Conservation (phyloP, 768 basidiomycete species). For the Lactifluus hygrophoroides region DNA sequence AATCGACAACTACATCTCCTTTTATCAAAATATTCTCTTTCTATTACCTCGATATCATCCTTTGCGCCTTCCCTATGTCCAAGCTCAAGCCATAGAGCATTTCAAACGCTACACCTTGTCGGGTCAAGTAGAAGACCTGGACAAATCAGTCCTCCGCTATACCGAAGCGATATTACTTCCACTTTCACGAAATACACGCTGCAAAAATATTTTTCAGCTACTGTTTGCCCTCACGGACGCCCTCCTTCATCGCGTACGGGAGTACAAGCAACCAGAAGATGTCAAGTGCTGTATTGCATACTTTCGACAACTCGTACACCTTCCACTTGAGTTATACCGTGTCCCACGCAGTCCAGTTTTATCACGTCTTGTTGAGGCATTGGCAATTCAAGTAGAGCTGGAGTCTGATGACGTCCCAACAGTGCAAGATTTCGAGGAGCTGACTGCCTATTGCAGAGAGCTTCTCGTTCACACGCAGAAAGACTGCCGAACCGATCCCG, state of each 20-base stretch:
- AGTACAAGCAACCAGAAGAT: not conserved
- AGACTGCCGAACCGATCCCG: not conserved
- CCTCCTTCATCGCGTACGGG: not conserved
- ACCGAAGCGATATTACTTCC: not conserved
- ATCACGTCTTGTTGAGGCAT: not conserved
- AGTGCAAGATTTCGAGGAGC: not conserved
- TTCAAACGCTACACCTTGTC: not conserved
- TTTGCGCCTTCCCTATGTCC: not conserved
- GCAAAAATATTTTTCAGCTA: not conserved
- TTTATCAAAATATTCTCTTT: not conserved
- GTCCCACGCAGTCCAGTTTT: not conserved
- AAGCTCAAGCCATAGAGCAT: not conserved
- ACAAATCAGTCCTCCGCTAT: not conserved
- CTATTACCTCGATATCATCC: not conserved
- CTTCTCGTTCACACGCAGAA: not conserved
- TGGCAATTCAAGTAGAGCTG: not conserved
- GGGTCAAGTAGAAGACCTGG: not conserved
- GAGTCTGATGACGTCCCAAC: not conserved
- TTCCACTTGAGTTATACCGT: no score
- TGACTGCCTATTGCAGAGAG: not conserved
- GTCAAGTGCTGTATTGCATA: not conserved
- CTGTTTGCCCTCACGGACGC: not conserved
- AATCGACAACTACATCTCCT: not conserved
- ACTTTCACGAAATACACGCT: not conserved
- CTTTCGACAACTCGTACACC: not conserved